Evolutionary conservation across 1,139 yeast genomes (phyloP).

Genomic region (Oligophagozyma castellii): DNA sequence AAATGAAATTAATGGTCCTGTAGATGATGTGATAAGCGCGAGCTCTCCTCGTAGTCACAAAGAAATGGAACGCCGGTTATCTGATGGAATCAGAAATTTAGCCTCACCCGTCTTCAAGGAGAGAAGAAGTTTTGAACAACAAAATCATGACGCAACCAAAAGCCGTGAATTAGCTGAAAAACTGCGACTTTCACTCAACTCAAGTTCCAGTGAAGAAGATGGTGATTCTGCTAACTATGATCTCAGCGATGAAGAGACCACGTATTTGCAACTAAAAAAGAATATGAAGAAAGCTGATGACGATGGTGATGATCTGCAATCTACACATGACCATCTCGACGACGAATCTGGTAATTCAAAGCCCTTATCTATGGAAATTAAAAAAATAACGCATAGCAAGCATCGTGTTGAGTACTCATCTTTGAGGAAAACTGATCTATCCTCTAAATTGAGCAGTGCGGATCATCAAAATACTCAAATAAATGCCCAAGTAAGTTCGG

Average conservation of each 20-base stretch:
- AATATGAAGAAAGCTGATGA: conserved; percentile 4
- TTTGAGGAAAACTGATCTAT: not conserved
- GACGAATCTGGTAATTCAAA: too few species aligned
- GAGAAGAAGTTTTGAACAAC: not conserved
- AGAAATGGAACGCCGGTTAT: not conserved
- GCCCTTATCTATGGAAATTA: too few species aligned
- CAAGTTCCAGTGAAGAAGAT: not conserved
- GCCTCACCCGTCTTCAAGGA: not conserved
- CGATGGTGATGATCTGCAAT: not conserved
- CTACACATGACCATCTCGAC: not conserved
- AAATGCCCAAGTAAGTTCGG: too few species aligned
- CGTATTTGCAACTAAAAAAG: conserved; percentile 7
- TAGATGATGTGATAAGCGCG: not conserved
- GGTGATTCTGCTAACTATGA: not conserved
- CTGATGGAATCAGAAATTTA: not conserved
- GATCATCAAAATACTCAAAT: too few species aligned
- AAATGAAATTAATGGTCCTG: too few species aligned
- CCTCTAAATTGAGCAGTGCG: not conserved
- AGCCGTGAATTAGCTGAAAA: not conserved
- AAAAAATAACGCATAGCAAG: not conserved
- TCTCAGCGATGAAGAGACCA: conserved; percentile 6
- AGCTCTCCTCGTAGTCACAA: conserved; percentile 2
- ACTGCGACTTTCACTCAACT: not conserved
- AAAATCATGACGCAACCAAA: not conserved
- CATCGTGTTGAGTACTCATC: not conserved